Percentiles rank a stretch among this genome's conserved stretches.
Evolutionary conservation across 805 yeast genomes (phyloP).

Genomic region (Metschnikowia drakensbergensis): DNA sequence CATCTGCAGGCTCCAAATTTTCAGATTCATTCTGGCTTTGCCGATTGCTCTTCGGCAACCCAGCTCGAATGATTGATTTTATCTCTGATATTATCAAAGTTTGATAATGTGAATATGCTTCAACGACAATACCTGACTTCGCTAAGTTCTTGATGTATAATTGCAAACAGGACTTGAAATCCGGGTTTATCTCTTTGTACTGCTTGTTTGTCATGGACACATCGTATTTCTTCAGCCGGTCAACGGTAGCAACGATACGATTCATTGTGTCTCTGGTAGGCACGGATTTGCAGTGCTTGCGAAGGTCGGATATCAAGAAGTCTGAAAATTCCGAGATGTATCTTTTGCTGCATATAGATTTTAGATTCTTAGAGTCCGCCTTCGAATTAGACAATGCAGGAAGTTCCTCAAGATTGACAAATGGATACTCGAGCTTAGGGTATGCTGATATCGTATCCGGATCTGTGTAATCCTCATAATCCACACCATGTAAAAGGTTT

Average conservation of each 20-base stretch:
- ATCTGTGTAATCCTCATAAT: slow-evolving; percentile 15
- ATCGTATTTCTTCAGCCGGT: slow-evolving; percentile 22
- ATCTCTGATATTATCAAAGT: slow-evolving; percentile 67
- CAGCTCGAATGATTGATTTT: slow-evolving; percentile 59
- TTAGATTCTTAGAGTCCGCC: slow-evolving; percentile 51
- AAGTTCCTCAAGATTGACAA: slow-evolving; percentile 40
- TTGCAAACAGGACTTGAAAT: slow-evolving; percentile 41
- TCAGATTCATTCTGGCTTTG: background rate
- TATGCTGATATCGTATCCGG: slow-evolving; percentile 15
- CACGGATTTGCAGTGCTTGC: slow-evolving; percentile 50
- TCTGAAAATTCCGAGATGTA: slow-evolving; percentile 57
- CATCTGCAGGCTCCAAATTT: slow-evolving; percentile 1
- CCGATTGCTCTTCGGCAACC: slow-evolving; percentile 10
- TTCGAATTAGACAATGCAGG: slow-evolving; percentile 50
- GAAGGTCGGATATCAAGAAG: slow-evolving; percentile 56
- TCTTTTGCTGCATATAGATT: slow-evolving; percentile 65
- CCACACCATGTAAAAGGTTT: slow-evolving; percentile 49
- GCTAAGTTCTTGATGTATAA: slow-evolving; percentile 53
- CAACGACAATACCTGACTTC: slow-evolving; percentile 55
- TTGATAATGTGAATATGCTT: slow-evolving; percentile 62
- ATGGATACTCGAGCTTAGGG: slow-evolving; percentile 29
- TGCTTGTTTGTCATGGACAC: slow-evolving; percentile 27
- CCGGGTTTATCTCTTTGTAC: slow-evolving; percentile 36
- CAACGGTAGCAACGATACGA: slow-evolving; percentile 38
- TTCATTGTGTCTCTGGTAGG: slow-evolving; percentile 46